Conservation (phyloP, 208 protist genomes). For the Leishmania guyanensis region DNA sequence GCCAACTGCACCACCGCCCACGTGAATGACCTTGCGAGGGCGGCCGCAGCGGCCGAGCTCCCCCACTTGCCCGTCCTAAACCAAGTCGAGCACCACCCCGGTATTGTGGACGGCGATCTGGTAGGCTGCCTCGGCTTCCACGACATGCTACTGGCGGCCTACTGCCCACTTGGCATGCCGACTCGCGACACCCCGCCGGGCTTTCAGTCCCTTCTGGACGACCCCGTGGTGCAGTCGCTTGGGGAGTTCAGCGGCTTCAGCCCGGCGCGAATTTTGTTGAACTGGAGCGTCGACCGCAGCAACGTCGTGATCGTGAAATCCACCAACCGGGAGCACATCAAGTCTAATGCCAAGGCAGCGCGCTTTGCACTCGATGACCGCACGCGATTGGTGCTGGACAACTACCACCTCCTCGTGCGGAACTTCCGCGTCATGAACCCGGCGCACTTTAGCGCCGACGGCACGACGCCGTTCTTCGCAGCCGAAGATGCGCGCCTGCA, state of each 20-base stretch:
- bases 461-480: constrained; percentile 62
- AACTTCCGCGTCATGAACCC: constrained; percentile 79
- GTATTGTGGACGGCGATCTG: constrained; percentile 51
- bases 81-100: constrained; percentile 92
- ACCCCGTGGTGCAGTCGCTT: constrained; percentile 47
- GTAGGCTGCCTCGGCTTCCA: constrained; percentile 49
- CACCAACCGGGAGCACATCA: constrained; percentile 76
- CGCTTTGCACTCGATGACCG: constrained; percentile 67
- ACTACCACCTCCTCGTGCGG: constrained; percentile 45
- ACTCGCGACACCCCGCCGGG: constrained; percentile 66
- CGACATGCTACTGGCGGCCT: constrained; percentile 80
- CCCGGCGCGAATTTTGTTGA: constrained; percentile 71
- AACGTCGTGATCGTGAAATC: constrained; percentile 88
- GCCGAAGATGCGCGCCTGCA: constrained; percentile 24
- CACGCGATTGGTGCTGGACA: constrained; percentile 58
- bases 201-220: constrained; percentile 48
- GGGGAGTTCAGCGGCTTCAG: constrained; percentile 71
- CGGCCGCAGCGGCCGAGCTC: constrained; percentile 2
- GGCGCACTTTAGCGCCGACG: constrained; percentile 48
- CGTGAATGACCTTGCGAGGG: constrained; percentile 54
- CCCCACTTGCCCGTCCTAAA: constrained; percentile 76
- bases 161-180: constrained; percentile 86
- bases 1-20: constrained; percentile 81
- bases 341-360: constrained; percentile 82
- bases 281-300: constrained; percentile 78